Base-by-base conservation (phyloP, 1,139 yeast genomes). In the Yamadazyma atlantica region DNA sequence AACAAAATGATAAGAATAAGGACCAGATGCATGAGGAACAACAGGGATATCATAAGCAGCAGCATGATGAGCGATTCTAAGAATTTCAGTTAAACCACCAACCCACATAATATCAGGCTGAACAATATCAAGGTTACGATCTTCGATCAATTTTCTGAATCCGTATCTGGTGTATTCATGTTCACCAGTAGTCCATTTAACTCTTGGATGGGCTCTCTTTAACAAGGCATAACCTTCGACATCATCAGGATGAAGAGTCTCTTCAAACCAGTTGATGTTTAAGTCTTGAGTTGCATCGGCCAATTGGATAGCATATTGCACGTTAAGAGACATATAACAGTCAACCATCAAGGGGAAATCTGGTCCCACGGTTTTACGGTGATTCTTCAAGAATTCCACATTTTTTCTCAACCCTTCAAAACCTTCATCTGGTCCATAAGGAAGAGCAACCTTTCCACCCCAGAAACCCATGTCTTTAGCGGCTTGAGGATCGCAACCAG, bases 51-150 rank as follows among this genome's bases (percentile, higher is more conserved):
- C 78, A 45, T 72, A 72, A 17, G 77, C 76, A 38, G 73, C 74
- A 19, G 76, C 77, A 49, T 70, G 75, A 15, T 66, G 67, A 35
- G 74, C 66, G 31, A 72, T 59, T 46, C 69, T 65, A 40, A 71
- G 54, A 29, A 69, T 54, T 53, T 71, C 77, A 19, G 77, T 70
- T 58, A 71, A 50, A 25, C 77, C 76, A 33, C 77, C 77, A 41
- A 70, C 72, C 77, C 77, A 72, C 77, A 72, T 72, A 36, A 72
- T 71, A 50, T 72, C 78, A 14, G 77, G 77, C 50, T 72, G 77
- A 38, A 72, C 54, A 43, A 72, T 71, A 47, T 69, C 75, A 37
- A 72, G 44, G 47, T 69, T 68, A 41, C 77, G 54, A 26, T 69
- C 72, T 50, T 72, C 76, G 44, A 71, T 70, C 33, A 71, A 57